These are phyloP conservation scores for Clonostachys byssicola DNA, from an alignment of 2,329 filamentous ascomycete genomes.

Conservation along the genomic window DNA sequence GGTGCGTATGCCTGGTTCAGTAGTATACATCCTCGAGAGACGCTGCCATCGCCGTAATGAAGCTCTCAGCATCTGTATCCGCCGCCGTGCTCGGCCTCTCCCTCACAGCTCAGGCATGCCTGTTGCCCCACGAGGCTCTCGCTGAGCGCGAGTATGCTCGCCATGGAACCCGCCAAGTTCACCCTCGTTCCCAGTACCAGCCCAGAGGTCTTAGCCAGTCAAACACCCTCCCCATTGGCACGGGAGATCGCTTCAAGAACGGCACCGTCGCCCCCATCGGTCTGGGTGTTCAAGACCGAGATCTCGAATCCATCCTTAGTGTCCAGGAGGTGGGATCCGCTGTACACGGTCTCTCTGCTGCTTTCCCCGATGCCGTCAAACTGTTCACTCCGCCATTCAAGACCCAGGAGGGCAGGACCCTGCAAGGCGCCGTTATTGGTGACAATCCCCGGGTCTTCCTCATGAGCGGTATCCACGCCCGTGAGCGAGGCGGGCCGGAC, in stretches of 20 bases:
- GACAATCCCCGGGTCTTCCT: constrained; percentile 45
- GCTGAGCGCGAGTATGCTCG: constrained; percentile 1
- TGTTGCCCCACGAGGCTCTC: constrained; percentile 2
- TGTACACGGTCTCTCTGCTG: constrained; percentile 31
- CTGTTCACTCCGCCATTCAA: constrained; percentile 35
- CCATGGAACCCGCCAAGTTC: background rate
- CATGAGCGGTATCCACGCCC: constrained; percentile 49
- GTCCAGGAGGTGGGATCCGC: constrained; percentile 37
- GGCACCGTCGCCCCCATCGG: constrained; percentile 20
- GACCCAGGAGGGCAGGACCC: constrained; percentile 34
- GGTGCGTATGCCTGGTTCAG: too few relatives aligned
- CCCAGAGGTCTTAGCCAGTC: constrained; percentile 22
- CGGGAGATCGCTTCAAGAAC: constrained; percentile 26
- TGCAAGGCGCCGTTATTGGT: constrained; percentile 37
- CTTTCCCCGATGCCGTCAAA: constrained; percentile 26
- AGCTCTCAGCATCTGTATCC: constrained; percentile 16
- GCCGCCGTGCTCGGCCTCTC: constrained; percentile 2
- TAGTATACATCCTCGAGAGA: too few relatives aligned
- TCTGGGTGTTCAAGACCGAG: constrained; percentile 23
- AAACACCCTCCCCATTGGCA: constrained; percentile 25
- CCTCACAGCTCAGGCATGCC: background rate
- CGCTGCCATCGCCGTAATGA: constrained; percentile 13
- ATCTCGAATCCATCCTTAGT: constrained; percentile 37
- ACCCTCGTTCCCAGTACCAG: constrained; percentile 7
- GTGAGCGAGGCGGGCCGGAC: constrained; percentile 54